Evolutionary conservation across 139 green algal genomes (phyloP).

Genomic region (Chlamydomonas eustigma): DNA sequence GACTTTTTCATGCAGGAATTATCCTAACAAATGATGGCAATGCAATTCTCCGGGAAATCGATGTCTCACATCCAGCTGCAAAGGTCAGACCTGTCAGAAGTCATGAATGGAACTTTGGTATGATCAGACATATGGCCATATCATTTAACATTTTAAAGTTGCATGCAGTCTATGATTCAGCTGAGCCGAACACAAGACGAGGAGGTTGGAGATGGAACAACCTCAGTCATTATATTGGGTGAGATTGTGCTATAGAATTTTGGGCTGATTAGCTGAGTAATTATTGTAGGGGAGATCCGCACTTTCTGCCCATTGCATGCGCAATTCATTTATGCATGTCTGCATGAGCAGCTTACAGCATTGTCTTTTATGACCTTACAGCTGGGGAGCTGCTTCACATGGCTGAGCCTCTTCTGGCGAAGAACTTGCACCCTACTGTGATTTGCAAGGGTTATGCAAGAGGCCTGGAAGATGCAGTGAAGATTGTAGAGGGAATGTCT

Average conservation of each 20-base stretch:
- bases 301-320: too few relatives aligned
- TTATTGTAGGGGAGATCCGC: too few relatives aligned
- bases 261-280: too few relatives aligned
- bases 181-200: slow-evolving; percentile 95
- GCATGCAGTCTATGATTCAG: slow-evolving; percentile 94
- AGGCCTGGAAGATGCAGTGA: slow-evolving; percentile 84
- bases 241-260: too few relatives aligned
- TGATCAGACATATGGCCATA: too few relatives aligned
- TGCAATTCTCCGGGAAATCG: slow-evolving; percentile 96
- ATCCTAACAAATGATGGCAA: slow-evolving; percentile 99
- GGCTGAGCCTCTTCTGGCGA: slow-evolving; percentile 90
- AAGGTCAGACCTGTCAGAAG: slow-evolving; percentile 61
- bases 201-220: slow-evolving; percentile 99
- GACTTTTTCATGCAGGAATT: slow-evolving; percentile 89
- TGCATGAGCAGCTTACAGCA: too few relatives aligned
- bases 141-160: too few relatives aligned
- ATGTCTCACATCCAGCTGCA: slow-evolving; percentile 94
- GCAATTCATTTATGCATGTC: too few relatives aligned
- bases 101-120: not conserved
- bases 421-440: slow-evolving; percentile 94
- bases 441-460: slow-evolving; percentile 84
- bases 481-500: slow-evolving; percentile 77
- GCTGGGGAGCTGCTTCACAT: slow-evolving; percentile 91
- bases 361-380: too few relatives aligned
- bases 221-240: slow-evolving; percentile 97